Conservation (phyloP, 139 green algal genomes). For the Spirogloea muscicola region DNA sequence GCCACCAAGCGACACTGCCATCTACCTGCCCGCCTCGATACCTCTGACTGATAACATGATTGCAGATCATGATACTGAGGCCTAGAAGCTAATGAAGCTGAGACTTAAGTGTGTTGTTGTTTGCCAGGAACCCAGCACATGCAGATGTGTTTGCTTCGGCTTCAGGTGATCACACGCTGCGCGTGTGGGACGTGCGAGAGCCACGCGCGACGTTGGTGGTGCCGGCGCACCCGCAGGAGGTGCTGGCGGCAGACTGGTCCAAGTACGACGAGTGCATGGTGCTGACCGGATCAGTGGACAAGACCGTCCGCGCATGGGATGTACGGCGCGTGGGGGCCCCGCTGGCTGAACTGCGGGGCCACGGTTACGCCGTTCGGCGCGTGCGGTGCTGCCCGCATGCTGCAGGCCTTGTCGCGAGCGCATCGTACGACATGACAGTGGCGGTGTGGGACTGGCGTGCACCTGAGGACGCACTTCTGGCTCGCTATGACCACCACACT, state of each 20-base stretch:
- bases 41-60: too few species aligned
- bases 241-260: slow-evolving; percentile 55
- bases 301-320: slow-evolving; percentile 75
- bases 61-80: too few species aligned
- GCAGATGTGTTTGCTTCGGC: slow-evolving; percentile 54
- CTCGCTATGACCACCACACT: slow-evolving; percentile 42
- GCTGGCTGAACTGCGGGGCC: slow-evolving; percentile 69
- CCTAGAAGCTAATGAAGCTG: too few species aligned
- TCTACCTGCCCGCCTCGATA: too few species aligned
- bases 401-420: slow-evolving; percentile 72
- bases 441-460: slow-evolving; percentile 82
- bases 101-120: too few species aligned
- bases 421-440: slow-evolving; percentile 94
- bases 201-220: slow-evolving; percentile 71
- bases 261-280: slow-evolving; percentile 90
- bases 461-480: slow-evolving; percentile 64
- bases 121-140: slow-evolving; percentile 51
- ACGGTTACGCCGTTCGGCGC: slow-evolving; percentile 84
- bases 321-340: slow-evolving; percentile 19
- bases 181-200: slow-evolving; percentile 54
- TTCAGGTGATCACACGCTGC: slow-evolving; percentile 43
- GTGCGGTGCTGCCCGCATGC: slow-evolving; percentile 85
- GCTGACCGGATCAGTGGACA: slow-evolving; percentile 80
- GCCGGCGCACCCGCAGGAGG: slow-evolving; percentile 73
- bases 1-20: too few species aligned